Base-by-base conservation (phyloP, 2,329 filamentous ascomycete genomes). In the Didymella segeticola region DNA sequence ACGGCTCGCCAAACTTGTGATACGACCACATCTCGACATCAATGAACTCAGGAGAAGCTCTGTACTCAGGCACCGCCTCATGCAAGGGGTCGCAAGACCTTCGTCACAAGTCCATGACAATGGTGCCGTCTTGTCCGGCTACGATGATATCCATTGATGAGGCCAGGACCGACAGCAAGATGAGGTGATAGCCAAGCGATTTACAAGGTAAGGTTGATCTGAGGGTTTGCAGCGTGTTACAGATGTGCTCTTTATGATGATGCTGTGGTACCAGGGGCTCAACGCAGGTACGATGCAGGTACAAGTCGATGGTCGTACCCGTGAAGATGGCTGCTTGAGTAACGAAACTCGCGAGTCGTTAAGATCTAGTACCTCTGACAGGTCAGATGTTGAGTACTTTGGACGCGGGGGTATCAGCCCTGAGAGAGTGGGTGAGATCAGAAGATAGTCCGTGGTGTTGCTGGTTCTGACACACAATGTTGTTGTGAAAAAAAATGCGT, bases 241-340 rank as follows among this genome's bases (percentile, higher is more conserved):
- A 59, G 20, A 31, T 37, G 57, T 34, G 23, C 43, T 38, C 48
- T 42, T 27, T 26, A 48, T 42, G 19, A 50, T 54, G 49, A 41
- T 45, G 47, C 43, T 38, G 62, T 62, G 33, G 43, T 56, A 60
- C 54, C 41, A 56, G 45, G 36, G 34, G 30, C 10, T 54, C 43
- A 38, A 59, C 37, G 53, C 57, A 62, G 58, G 54, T 60, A 66
- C 58, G 38, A 50, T 9, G 22, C 41, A 46, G 33, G 51, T 45
- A 43, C 51, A 29, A 49, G 17, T 46, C 19, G 23, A 39, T 34
- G 34, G 45, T 45, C 22, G 47, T 53, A 65, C 47, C 63, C 61
- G 54, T 37, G 9, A 23, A 43, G 49, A 53, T 43, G 47, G 22
- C 26, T 25, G n/a, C 19, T 49, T 60, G 51, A 36, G 53, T 42